Base-by-base conservation (phyloP, 768 basidiomycete genomes). In the Tulasnella sp. region DNA sequence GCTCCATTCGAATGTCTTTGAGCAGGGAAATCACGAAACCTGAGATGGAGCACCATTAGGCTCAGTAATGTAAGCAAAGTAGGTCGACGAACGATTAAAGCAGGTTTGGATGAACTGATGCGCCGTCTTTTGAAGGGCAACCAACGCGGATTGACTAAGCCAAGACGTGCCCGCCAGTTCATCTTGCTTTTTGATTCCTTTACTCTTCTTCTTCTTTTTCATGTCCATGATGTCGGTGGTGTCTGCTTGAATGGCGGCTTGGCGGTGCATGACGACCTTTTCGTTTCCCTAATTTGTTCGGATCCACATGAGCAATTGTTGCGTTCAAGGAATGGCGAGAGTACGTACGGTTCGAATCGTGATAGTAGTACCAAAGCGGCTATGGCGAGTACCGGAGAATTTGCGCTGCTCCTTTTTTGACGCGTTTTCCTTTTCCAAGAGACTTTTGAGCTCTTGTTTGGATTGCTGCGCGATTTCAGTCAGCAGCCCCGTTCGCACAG, bases 341-440 rank as follows among this genome's bases (percentile, higher is more conserved):
- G 16, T 9, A 9, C 79, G 70, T 35, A 81, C 82, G 16, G 91
- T 82, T 74, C 84, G 86, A 69, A 99, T 89, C 26, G 90, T 82
- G 75, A 98, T 89, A 9, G 95, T 98, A 2, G 97, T 98, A 1
- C 97, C 97, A 80, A 99, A 99, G 64, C 95, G 88, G 32, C 94
- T 94, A 81, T 99, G 97, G 37, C 97, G 86, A 26, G 94, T 91
- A 67, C 88, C 80, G 5, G 86, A 82, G 64, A 83, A 81, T 64
- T 87, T 84, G 0, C 86, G 83, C 32, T 85, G 78, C 69, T 87
- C 83, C 39, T 84, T 83, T 73, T 88, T 89, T 47, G 83, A 83
- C 71, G 85, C 86, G 74, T 87, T 87, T 81, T 99, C 97, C 39
- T 84, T 81, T 3, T 88, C 89, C 17, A 99, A 86, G 67, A 98